Evolutionary conservation across 345 rosid genomes (phyloP), one percentile per base, ranked within the genome.

Genomic region (Salix udensis): DNA sequence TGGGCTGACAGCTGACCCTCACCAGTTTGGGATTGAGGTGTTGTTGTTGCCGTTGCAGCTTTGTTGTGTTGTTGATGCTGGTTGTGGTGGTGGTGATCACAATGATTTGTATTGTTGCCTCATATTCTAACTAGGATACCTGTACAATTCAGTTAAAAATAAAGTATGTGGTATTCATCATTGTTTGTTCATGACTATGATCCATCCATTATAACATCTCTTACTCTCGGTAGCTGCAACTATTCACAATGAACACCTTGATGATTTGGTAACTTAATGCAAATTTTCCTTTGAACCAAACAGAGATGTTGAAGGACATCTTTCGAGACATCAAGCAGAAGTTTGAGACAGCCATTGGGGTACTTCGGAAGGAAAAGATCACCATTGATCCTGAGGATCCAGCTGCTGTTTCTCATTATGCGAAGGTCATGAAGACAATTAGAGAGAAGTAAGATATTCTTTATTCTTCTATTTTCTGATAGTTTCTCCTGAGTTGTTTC

Each of bases 291-390:
- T 74, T 81, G 70, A 71, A 37, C 67, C 39, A 64, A 68, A 82
- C 61, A 96, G 99, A 90, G 89, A 89, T 94, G 94, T 79, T 96
- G 90, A 96, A 96, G 92, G 85, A 87, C 81, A 86, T 96, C 82
- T 96, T 91, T 82, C 74, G 87, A 81, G 99, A 94, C 4, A 87
- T 96, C 70, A 92, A 91, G 90, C 87, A 87, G 73, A 94, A 96
- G 68, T 96, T 87, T 71, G 93, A 90, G 84, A 85, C 90, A 4
- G 98, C 98, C 28, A 74, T 96, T 55, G 98, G 93, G 67, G 71
- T 94, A 79, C 85, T 94, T 74, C 86, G 89, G 23, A 89, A 90
- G 89, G 99, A 96, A 83, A 94, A 92, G 83, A 94, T 96, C 86
- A 92, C 92, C 80, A 89, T 96, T 72, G 93, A 74, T 73, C 98